A percentile compares a stretch with the other conserved stretches of the same genome.
Evolutionary conservation across 176 grass and related monocot genomes (phyloP).

Genomic region (Leersia perrieri): DNA sequence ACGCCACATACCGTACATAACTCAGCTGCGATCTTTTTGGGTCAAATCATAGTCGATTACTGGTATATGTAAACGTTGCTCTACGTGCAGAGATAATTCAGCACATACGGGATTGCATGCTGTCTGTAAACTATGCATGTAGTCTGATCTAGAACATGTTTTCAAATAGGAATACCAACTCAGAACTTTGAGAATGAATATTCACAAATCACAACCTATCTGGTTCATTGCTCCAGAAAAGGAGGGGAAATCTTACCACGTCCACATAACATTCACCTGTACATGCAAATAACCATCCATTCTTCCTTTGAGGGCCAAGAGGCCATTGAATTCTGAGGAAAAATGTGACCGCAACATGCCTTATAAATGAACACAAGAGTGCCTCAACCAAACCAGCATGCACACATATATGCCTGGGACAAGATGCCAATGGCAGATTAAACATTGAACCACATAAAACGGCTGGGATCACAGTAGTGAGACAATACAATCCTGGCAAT

Average conservation of each 20-base stretch:
- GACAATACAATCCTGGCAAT: conserved; percentile 16
- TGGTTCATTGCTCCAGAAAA: background rate
- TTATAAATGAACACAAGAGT: background rate
- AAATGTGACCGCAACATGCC: background rate
- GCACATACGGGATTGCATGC: background rate
- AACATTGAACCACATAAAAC: conserved; percentile 24
- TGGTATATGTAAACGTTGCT: background rate
- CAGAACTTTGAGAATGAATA: background rate
- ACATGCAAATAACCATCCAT: background rate
- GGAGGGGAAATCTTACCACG: background rate
- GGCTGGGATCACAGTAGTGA: background rate
- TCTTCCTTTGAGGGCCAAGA: background rate
- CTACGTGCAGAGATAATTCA: background rate
- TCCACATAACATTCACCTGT: background rate
- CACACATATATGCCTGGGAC: background rate
- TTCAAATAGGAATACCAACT: background rate
- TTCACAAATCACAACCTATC: background rate
- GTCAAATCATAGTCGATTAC: background rate
- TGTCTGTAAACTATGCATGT: background rate
- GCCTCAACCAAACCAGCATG: background rate
- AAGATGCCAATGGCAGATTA: conserved; percentile 18
- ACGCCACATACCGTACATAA: background rate
- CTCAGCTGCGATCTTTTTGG: background rate
- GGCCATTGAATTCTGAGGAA: background rate
- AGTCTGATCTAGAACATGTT: background rate